Conservation (phyloP, 108 stramenopile species). For the Discostella pseudostelligera region DNA sequence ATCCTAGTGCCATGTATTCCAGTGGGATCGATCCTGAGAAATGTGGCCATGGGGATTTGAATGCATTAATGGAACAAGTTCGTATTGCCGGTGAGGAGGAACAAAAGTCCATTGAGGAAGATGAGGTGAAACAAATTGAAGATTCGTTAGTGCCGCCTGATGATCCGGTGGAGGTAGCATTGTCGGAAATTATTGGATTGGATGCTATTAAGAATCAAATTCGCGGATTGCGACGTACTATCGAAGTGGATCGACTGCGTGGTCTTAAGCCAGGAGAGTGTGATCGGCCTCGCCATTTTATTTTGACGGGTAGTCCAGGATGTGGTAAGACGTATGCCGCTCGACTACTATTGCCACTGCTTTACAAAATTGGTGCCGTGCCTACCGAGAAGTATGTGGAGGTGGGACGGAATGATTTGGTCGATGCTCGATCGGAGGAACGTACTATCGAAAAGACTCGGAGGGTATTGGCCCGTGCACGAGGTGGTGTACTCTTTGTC, state of each 20-base stretch:
- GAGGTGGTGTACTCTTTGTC: conserved; percentile 77
- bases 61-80: conserved; percentile 75
- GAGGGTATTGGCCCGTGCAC: conserved; percentile 63
- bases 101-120: conserved; percentile 64
- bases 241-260: conserved; percentile 59
- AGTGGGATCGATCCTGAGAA: conserved; percentile 45
- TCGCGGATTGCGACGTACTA: conserved; percentile 63
- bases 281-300: conserved; percentile 63
- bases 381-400: conserved; percentile 57
- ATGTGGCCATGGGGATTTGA: conserved; percentile 41
- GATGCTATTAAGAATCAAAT: conserved; percentile 51
- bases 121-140: conserved; percentile 80
- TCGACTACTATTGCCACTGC: conserved; percentile 58
- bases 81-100: conserved; percentile 79
- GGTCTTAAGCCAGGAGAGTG: conserved; percentile 39
- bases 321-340: conserved; percentile 89
- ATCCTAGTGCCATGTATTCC: conserved; percentile 79
- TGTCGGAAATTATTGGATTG: conserved; percentile 68
- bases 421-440: conserved; percentile 77
- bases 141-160: conserved; percentile 81
- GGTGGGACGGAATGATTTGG: conserved; percentile 67
- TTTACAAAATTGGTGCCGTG: conserved; percentile 81
- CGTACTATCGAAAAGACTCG: conserved; percentile 75
- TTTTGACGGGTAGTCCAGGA: conserved; percentile 90
- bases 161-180: conserved; percentile 70